Base-by-base conservation (phyloP, 371 early-diverging fungal species). In the Syncephalastrum racemosum region DNA sequence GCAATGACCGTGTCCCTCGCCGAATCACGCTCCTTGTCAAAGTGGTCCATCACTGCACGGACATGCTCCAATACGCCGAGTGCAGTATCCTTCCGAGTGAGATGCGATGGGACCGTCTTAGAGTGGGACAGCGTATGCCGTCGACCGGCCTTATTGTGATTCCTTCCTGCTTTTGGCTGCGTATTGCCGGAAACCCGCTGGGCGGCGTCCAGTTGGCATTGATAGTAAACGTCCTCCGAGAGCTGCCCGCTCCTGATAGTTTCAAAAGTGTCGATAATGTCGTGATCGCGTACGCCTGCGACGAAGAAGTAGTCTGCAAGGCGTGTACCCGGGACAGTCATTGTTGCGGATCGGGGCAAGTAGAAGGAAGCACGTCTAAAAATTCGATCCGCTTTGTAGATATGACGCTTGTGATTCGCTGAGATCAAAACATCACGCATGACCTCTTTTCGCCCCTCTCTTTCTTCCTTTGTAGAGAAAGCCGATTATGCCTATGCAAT, bases 221-320 rank as follows among this genome's bases (percentile, higher is more conserved):
- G 59, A 42, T 68, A 73, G 53, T 73, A 67, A 6, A 22, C 23
- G 47, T 51, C 60, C 39, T 73, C 71, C 31, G 19, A 50, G 22
- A 52, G 51, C 31, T 50, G 56, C 3, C 64, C 66, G 27, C 58
- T 60, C 50, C 65, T 77, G 20, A 63, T 66, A 20, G 60, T 54
- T 36, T 71, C 62, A 27, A 64, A 73, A 0, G 75, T 66, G 2
- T 67, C 52, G 41, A 79, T 46, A 16, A 79, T 40, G n/a, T 70
- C 60, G 6, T 56, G 39, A 54, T 79, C 79, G 44, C 73, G 64
- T 1, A 79, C 57, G 23, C 79, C 79, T 14, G 73, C 73, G 12
- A 79, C 71, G 66, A 75, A 79, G 39, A 79, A 79, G 49, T 79
- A 79, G 45, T 79, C 79, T 24, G 73, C 79, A 23, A 79, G 50